Conservation (phyloP, 768 basidiomycete genomes). For the Boletus sp. region DNA sequence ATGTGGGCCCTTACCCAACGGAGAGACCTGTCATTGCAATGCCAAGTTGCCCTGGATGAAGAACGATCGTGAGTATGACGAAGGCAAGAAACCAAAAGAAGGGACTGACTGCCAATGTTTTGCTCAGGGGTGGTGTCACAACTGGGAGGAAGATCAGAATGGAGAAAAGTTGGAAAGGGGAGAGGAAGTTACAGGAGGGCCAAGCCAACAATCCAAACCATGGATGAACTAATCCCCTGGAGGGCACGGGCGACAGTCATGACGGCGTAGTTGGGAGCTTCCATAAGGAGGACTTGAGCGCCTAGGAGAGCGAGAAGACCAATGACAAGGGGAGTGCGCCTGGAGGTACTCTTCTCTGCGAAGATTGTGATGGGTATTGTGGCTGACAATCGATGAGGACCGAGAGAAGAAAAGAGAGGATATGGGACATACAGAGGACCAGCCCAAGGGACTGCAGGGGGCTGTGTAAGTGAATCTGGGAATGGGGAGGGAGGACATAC, state of each 20-base stretch:
- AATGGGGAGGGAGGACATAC: constrained; percentile 34
- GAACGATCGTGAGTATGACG: neutral
- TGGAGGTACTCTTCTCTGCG: constrained; percentile 48
- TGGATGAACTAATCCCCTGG: constrained; percentile 59
- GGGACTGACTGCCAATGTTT: constrained; percentile 46
- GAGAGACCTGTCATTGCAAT: constrained; percentile 59
- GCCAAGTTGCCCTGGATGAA: constrained; percentile 51
- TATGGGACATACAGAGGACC: constrained; percentile 43
- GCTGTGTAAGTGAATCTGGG: constrained; percentile 1
- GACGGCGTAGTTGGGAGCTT: constrained; percentile 52
- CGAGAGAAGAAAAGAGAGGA: neutral
- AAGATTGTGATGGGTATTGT: constrained; percentile 58
- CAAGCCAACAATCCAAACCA: constrained; percentile 62
- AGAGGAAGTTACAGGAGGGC: constrained; percentile 48
- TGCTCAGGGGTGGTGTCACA: constrained; percentile 54
- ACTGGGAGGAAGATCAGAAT: constrained; percentile 33
- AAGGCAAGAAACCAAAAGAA: neutral
- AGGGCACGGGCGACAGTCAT: constrained; percentile 60
- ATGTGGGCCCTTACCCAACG: constrained; percentile 40
- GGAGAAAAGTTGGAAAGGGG: neutral
- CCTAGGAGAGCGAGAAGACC: constrained; percentile 51
- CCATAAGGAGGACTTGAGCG: constrained; percentile 62
- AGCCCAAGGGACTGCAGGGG: constrained; percentile 51
- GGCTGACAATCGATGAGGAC: constrained; percentile 32
- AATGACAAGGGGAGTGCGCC: constrained; percentile 48